phyloP scores from a whole-genome alignment of 305 asterid species.

The Fraxinus sp. region DNA sequence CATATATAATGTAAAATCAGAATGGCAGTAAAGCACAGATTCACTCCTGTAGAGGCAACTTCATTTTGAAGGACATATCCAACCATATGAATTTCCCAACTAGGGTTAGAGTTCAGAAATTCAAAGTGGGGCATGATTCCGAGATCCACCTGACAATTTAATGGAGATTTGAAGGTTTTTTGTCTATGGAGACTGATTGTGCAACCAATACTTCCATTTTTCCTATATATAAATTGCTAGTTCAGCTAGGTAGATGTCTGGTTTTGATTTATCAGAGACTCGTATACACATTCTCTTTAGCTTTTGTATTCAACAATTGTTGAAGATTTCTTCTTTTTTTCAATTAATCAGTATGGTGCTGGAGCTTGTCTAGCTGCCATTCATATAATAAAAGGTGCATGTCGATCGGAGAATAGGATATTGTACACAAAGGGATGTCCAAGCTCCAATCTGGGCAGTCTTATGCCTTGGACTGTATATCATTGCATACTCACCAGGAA shows the following conservation, averaged over 20 bases:
- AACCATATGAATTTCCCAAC: background rate
- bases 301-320: background rate
- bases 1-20: background rate
- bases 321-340: background rate
- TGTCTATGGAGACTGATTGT: background rate
- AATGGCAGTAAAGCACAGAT: background rate
- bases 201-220: background rate
- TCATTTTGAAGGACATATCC: background rate
- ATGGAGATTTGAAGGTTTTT: background rate
- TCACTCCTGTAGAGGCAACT: background rate
- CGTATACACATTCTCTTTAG: background rate
- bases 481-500: slow-evolving; percentile 62
- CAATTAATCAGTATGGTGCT: slow-evolving; percentile 36
- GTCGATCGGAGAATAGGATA: slow-evolving; percentile 40
- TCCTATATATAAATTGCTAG: background rate
- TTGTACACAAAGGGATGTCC: slow-evolving; percentile 74
- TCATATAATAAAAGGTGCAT: slow-evolving; percentile 34
- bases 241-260: background rate
- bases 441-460: slow-evolving; percentile 56
- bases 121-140: background rate
- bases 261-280: background rate
- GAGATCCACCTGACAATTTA: background rate
- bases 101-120: background rate
- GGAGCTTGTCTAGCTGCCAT: slow-evolving; percentile 54
- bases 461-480: slow-evolving; percentile 48